Evolutionary conservation across 169 alveolate genomes (phyloP), one percentile per base, ranked within the genome.

Genomic region (Pseudocohnilembus persalinus): DNA sequence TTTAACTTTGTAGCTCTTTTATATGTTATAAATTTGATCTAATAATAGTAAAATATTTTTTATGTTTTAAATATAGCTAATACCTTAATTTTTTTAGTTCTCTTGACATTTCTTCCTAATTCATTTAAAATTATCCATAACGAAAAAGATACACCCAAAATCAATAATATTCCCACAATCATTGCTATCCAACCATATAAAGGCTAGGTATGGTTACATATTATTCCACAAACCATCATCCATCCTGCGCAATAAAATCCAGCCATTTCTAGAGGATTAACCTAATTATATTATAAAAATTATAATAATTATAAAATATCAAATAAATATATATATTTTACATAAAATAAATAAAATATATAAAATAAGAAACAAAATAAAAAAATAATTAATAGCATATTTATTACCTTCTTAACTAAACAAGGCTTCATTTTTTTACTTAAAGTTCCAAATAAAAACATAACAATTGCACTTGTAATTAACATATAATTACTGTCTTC

Each of bases 401-500:
- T 49, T 49, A 4, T 49, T 49, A 49, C 68, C 4, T 11, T 79
- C 29, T 79, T 79, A 16, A 79, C 35, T 0, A 79, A 32, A 79
- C 84, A 79, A 29, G 84, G 84, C 64, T 79, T 79, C 84, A 79
- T 79, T 63, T 79, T 79, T 29, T 79, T 35, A 0, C 76, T 79
- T 79, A 79, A 79, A 29, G 63, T 49, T 29, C 76, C 75, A 29
- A 79, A 79, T 29, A 79, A 79, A 16, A 79, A 30, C 28, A 79
- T 30, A 0, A 79, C 1, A 34, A 79, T 28, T 0, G 77, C 64
- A 32, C 76, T 29, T 28, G 33, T 34, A 27, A 31, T 49, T 6
- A 79, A 79, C 29, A 29, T 29, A n/a, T 79, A 79, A 15, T 49
- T 29, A 34, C 30, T 1, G 29, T 34, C 84, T 20, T 79, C 84